Percentiles rank a stretch among this genome's conserved stretches.
These are phyloP conservation scores for Globisporangium iwayamae DNA, from an alignment of 352 stramenopile genomes.

Conservation along the genomic window DNA sequence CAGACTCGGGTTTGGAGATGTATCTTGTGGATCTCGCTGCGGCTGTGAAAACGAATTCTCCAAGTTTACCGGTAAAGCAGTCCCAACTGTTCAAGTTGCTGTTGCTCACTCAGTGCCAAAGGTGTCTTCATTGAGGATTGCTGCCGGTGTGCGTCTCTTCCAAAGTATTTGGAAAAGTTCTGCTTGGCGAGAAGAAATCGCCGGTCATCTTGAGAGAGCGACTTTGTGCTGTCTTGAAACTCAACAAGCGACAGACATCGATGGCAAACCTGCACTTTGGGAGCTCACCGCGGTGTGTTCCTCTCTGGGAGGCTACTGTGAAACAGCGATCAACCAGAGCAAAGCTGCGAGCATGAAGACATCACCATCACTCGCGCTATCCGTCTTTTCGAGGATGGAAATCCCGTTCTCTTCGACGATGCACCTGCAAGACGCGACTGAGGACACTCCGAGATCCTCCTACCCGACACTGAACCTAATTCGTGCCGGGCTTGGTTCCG, in stretches of 20 bases:
- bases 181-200: slow-evolving; percentile 20
- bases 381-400: neutral
- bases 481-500: neutral
- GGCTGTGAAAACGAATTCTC: neutral
- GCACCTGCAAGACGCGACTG: neutral
- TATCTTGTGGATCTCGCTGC: neutral
- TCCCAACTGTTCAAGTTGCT: neutral
- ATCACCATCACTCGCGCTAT: neutral
- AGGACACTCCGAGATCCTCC: no score
- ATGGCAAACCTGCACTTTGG: neutral
- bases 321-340: slow-evolving; percentile 2
- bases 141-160: slow-evolving; percentile 24
- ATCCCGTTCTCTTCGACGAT: slow-evolving; percentile 2
- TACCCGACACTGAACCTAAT: neutral
- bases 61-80: neutral
- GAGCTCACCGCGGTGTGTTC: neutral
- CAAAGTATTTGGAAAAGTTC: slow-evolving; percentile 21
- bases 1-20: neutral
- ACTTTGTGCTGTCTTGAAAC: neutral
- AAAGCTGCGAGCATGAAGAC: neutral
- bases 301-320: slow-evolving; percentile 12
- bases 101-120: neutral
- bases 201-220: slow-evolving; percentile 10
- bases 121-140: slow-evolving; percentile 19
- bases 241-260: neutral